These are phyloP conservation scores for Microsporum canis DNA, from an alignment of 2,329 filamentous ascomycete genomes.

Conservation along the genomic window DNA sequence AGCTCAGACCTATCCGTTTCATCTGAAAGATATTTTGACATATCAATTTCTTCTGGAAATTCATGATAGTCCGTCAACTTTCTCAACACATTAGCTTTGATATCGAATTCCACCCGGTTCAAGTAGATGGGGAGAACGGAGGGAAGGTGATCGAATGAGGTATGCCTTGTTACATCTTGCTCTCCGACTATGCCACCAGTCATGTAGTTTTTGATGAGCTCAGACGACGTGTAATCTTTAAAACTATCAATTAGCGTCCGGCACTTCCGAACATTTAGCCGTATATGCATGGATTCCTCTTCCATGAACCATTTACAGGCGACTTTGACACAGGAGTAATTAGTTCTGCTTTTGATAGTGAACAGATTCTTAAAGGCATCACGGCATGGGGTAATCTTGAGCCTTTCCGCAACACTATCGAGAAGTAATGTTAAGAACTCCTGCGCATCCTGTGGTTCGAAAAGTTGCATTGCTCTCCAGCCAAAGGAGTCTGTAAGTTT, in stretches of 20 bases:
- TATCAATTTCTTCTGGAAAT: conserved; percentile 43
- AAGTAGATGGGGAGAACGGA: conserved; percentile 15
- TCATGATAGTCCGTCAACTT: conserved; percentile 57
- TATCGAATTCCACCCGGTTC: conserved; percentile 91
- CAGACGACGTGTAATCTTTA: conserved; percentile 88
- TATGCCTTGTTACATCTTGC: conserved; percentile 93
- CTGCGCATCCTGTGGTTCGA: conserved; percentile 97
- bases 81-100: conserved; percentile 93
- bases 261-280: conserved; percentile 91
- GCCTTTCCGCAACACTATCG: conserved; percentile 91
- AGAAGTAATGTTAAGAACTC: conserved; percentile 92
- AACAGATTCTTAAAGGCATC: conserved; percentile 84
- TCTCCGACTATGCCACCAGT: conserved; percentile 80
- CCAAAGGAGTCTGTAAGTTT: conserved; percentile 95
- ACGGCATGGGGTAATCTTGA: conserved; percentile 90
- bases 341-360: conserved; percentile 95
- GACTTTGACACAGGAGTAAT: conserved; percentile 96
- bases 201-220: conserved; percentile 97
- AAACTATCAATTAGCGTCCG: conserved; percentile 90
- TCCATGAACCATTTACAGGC: conserved; percentile 90
- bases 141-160: conserved; percentile 61
- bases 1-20: conserved; percentile 78
- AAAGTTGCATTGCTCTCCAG: conserved; percentile 95
- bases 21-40: conserved; percentile 73
- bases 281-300: conserved; percentile 98